Evolutionary conservation across 352 stramenopile genomes (phyloP).

Genomic region (Phytopythium montanum): DNA sequence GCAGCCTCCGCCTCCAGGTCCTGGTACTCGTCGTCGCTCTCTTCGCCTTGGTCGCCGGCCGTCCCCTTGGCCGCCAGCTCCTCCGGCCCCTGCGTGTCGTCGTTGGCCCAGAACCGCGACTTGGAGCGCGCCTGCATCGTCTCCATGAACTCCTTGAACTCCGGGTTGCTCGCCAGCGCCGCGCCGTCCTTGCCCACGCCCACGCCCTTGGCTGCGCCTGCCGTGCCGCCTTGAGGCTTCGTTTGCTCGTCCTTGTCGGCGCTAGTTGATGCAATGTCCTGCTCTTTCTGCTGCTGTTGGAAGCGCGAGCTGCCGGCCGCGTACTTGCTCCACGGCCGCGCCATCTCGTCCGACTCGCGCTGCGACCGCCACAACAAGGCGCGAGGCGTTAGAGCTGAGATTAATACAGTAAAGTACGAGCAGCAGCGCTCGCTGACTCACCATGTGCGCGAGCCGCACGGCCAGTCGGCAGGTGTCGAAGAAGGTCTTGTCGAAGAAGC

Average conservation of each 20-base stretch:
- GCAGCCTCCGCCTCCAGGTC: conserved; percentile 29
- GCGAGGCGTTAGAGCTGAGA: neutral
- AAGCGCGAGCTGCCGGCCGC: conserved; percentile 80
- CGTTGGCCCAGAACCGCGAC: conserved; percentile 90
- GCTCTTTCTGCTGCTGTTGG: conserved; percentile 30
- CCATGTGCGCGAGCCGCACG: conserved; percentile 77
- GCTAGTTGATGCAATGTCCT: conserved; percentile 6
- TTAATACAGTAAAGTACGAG: neutral
- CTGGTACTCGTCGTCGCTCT: conserved; percentile 88
- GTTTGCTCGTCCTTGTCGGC: conserved; percentile 5
- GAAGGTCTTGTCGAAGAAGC: conserved; percentile 87
- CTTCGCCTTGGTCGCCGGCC: conserved; percentile 25
- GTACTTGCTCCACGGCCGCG: conserved; percentile 89
- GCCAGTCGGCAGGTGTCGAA: conserved; percentile 87
- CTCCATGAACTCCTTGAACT: conserved; percentile 89
- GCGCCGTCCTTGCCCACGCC: conserved; percentile 12
- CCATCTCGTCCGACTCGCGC: conserved; percentile 53
- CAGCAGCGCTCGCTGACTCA: conserved; percentile 14
- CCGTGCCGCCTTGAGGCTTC: conserved; percentile 22
- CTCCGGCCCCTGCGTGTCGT: conserved; percentile 65
- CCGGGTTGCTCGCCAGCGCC: conserved; percentile 33
- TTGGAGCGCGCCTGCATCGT: conserved; percentile 89
- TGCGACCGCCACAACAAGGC: neutral
- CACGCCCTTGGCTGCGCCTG: conserved; percentile 9
- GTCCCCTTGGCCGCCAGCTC: conserved; percentile 19